Percentiles rank a stretch among this genome's conserved stretches.
These are phyloP conservation scores for Chytriomyces confervae DNA, from an alignment of 192 early-diverging fungal species.

Conservation along the genomic window DNA sequence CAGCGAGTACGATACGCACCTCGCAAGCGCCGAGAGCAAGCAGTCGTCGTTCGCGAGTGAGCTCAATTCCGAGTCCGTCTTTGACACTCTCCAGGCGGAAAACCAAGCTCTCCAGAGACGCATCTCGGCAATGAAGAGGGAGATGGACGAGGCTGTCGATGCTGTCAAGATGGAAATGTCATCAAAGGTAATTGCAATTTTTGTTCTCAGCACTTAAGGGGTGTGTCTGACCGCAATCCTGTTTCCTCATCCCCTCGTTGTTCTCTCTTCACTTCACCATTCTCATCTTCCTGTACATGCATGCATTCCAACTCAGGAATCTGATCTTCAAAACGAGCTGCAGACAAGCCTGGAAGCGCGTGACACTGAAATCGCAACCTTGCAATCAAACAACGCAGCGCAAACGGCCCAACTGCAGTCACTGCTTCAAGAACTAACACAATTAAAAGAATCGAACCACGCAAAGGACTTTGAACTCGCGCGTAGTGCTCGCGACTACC, in stretches of 20 bases:
- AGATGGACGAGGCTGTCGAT: conserved; percentile 5
- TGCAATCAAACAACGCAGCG: conserved; percentile 1
- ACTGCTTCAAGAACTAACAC: conserved; percentile 11
- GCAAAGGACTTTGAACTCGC: conserved; percentile 34
- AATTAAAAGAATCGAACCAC: conserved; percentile 26
- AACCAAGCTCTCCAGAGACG: conserved; percentile 20
- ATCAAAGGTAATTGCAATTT: background rate
- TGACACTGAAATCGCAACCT: background rate
- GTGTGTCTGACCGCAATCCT: too few species aligned
- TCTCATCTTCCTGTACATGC: background rate
- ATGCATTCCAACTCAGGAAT: background rate
- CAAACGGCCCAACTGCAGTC: conserved; percentile 28
- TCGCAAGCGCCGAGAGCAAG: background rate
- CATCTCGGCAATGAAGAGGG: conserved; percentile 6
- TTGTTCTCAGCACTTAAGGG: too few species aligned
- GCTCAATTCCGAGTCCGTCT: conserved; percentile 31
- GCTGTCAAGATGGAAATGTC: conserved; percentile 6
- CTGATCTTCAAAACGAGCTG: background rate
- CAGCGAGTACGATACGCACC: conserved; percentile 3
- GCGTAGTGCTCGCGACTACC: conserved; percentile 32
- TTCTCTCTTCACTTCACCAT: background rate
- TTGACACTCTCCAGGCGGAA: conserved; percentile 13
- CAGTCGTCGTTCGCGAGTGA: conserved; percentile 23
- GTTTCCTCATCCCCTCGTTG: background rate
- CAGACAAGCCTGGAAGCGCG: background rate